phyloP scores from a whole-genome alignment of 306 rosid species.

The Alnus glutinosa region DNA sequence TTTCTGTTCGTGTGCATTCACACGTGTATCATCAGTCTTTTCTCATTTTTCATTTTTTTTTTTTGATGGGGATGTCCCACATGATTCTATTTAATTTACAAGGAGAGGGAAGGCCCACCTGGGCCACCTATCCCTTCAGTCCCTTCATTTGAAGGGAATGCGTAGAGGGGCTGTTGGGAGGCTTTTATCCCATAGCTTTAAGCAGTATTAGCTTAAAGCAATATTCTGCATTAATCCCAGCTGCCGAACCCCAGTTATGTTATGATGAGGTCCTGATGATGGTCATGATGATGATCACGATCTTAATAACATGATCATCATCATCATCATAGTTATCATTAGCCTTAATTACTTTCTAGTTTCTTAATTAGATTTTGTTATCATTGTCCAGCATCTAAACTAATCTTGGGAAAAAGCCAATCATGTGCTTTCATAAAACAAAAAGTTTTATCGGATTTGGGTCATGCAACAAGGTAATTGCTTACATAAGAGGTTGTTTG shows the following conservation, averaged over 20 bases:
- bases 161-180: neutral
- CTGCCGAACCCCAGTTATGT: slow-evolving; percentile 30
- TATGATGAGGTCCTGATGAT: slow-evolving; percentile 32
- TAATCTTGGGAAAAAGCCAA: slow-evolving; percentile 27
- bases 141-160: slow-evolving; percentile 9
- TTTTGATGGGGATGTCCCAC: slow-evolving; percentile 30
- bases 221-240: slow-evolving; percentile 8
- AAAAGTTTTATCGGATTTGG: too few species aligned
- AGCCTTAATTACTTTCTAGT: slow-evolving; percentile 25
- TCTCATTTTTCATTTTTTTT: neutral
- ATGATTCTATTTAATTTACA: slow-evolving; percentile 31
- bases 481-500: too few species aligned
- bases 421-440: slow-evolving; percentile 21
- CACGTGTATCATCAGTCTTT: slow-evolving; percentile 42
- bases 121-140: slow-evolving; percentile 26
- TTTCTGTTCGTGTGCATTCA: slow-evolving; percentile 27
- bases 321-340: slow-evolving; percentile 28
- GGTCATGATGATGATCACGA: slow-evolving; percentile 38
- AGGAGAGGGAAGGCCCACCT: slow-evolving; percentile 5
- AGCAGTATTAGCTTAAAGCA: slow-evolving; percentile 15
- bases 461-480: neutral
- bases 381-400: slow-evolving; percentile 18
- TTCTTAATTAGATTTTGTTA: slow-evolving; percentile 39
- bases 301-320: slow-evolving; percentile 12
- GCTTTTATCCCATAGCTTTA: neutral